Evolutionary conservation across 148 eudicot species (phyloP), one percentile per base, ranked within the genome.

Genomic region (Nyssa sinensis): DNA sequence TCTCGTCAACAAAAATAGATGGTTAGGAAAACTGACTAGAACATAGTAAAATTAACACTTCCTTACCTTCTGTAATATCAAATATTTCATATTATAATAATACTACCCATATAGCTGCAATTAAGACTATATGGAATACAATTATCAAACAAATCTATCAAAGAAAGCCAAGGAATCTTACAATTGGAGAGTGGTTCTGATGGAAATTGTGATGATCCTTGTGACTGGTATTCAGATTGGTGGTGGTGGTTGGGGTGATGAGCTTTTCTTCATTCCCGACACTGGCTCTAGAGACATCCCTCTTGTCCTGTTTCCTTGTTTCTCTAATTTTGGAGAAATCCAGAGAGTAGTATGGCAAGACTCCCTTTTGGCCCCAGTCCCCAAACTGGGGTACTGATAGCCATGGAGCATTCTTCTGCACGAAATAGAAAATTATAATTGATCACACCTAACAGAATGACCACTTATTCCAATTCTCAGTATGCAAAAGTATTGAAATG

Each of bases 321-420:
- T 94, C 98, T 81, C 98, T 86, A 31, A 94, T 91, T 69, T 94
- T 94, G 3, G 98, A 84, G 82, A 94, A 94, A 87, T 94, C 98
- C 70, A 94, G 71, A 2, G 98, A 94, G 91, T 94, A 91, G 74
- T 94, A 94, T 7, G 94, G 93, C 74, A 89, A 49, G 25, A 62
- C 79, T 11, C 94, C 98, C 84, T 94, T 91, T 75, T 89, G 94
- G 31, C 91, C 98, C 98, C 98, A 94, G 59, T 94, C 98, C 59
- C 98, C 98, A 70, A 94, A 91, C 78, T 94, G 97, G 47, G 98
- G 98, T 75, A 94, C 98, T 30, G 97, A 94, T 86, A 94, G 74
- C 98, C 98, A 94, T 30, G 94, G 78, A 62, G 81, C 78, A 81
- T 79, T 86, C 60, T 72, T 91, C 98, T 94, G 81, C 75, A 75